A percentile compares a stretch with the other conserved stretches of the same genome.
Evolutionary conservation across 2,329 filamentous ascomycete genomes (phyloP).

Genomic region (Triangularia verruculosa): DNA sequence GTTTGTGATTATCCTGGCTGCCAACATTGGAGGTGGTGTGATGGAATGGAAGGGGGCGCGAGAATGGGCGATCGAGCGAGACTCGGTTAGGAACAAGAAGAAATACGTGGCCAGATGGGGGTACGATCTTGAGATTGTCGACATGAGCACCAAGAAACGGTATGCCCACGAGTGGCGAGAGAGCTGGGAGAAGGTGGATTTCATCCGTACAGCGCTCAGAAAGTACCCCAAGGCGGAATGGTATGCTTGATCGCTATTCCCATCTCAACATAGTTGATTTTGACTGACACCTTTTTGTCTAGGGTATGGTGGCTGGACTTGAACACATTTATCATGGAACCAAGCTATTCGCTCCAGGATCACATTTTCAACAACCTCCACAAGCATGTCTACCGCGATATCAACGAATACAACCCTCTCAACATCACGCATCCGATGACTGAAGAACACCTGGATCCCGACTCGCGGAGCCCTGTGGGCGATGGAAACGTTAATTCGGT

Average conservation of each 20-base stretch:
- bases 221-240: slow-evolving; percentile 97
- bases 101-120: slow-evolving; percentile 86
- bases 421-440: slow-evolving; percentile 85
- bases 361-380: slow-evolving; percentile 84
- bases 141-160: slow-evolving; percentile 98
- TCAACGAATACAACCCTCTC: slow-evolving; percentile 92
- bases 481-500: slow-evolving; percentile 77
- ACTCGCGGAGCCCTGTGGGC: slow-evolving; percentile 68
- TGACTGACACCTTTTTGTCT: slow-evolving; percentile 28
- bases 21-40: slow-evolving; percentile 92
- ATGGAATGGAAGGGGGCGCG: slow-evolving; percentile 99
- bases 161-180: slow-evolving; percentile 99
- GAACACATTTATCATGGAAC: slow-evolving; percentile 98
- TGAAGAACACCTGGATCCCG: slow-evolving; percentile 70
- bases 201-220: slow-evolving; percentile 79
- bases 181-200: slow-evolving; percentile 98
- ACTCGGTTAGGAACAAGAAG: slow-evolving; percentile 93
- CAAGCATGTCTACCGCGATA: slow-evolving; percentile 81
- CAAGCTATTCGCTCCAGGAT: slow-evolving; percentile 79
- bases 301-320: slow-evolving; percentile 99
- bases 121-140: slow-evolving; percentile 92
- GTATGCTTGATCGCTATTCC: slow-evolving; percentile 50
- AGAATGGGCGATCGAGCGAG: slow-evolving; percentile 97
- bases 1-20: slow-evolving; percentile 87
- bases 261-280: background rate